A percentile compares a stretch with the other conserved stretches of the same genome.
These are phyloP conservation scores for Trichophyton equinum DNA, from an alignment of 2,329 filamentous ascomycete genomes.

Conservation along the genomic window DNA sequence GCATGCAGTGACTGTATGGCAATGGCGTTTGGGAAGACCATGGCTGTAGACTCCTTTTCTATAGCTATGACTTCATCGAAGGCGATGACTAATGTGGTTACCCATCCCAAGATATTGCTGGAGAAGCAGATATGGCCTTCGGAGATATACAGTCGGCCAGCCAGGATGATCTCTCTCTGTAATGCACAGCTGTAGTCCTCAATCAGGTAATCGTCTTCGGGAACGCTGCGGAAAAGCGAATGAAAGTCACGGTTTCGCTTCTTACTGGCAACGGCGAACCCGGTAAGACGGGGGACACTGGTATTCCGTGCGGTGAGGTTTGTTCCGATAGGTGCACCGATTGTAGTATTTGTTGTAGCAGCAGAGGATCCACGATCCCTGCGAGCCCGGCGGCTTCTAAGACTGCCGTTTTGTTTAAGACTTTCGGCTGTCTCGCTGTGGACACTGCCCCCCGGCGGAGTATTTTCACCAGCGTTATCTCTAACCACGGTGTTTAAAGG, in stretches of 20 bases:
- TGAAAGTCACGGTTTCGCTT: constrained; percentile 96
- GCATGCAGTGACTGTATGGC: constrained; percentile 94
- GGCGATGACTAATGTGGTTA: constrained; percentile 92
- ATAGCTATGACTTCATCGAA: constrained; percentile 97
- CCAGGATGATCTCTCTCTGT: constrained; percentile 87
- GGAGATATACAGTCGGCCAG: constrained; percentile 87
- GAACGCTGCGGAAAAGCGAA: constrained; percentile 83
- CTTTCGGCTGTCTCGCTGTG: constrained; percentile 46
- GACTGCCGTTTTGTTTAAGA: constrained; percentile 53
- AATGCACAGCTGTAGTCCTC: constrained; percentile 97
- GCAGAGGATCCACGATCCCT: constrained; percentile 75
- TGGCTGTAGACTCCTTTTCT: constrained; percentile 89
- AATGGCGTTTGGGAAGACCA: constrained; percentile 93
- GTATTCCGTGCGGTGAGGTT: constrained; percentile 47
- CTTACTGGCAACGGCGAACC: constrained; percentile 91
- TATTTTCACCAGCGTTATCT: constrained; percentile 43
- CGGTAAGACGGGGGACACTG: constrained; percentile 65
- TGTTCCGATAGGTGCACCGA: constrained; percentile 57
- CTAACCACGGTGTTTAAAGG: constrained; percentile 13
- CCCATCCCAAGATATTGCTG: constrained; percentile 97
- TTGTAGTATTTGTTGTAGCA: constrained; percentile 56
- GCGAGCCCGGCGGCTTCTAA: constrained; percentile 52
- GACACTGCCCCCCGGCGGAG: constrained; percentile 53
- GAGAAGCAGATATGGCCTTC: constrained; percentile 97
- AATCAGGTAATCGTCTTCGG: constrained; percentile 94